Conservation (phyloP, 768 basidiomycete genomes). For the Trametes cingulata region DNA sequence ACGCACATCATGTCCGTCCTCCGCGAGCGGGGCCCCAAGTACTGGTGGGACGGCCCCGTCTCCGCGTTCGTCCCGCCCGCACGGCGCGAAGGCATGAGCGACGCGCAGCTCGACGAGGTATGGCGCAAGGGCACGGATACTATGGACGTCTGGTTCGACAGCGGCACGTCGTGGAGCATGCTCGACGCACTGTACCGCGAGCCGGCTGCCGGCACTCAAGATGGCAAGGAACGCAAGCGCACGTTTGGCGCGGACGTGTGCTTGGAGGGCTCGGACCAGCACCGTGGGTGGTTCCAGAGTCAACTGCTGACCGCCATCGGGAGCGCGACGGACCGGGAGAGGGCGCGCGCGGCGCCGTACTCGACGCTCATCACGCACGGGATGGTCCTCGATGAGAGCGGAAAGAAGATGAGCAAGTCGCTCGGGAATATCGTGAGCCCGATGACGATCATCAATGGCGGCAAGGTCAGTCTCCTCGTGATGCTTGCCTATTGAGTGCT, state of each 20-base stretch:
- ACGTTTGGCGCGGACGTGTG: conserved; percentile 76
- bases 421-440: conserved; percentile 91
- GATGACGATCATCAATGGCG: conserved; percentile 75
- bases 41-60: conserved; percentile 92
- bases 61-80: conserved; percentile 76
- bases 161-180: conserved; percentile 92
- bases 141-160: conserved; percentile 99
- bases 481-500: no score
- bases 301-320: conserved; percentile 83
- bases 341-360: conserved; percentile 55
- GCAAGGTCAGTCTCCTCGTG: conserved; percentile 54
- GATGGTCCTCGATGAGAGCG: conserved; percentile 89
- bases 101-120: conserved; percentile 39
- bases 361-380: conserved; percentile 89
- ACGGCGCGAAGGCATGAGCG: conserved; percentile 44
- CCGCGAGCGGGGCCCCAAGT: conserved; percentile 65
- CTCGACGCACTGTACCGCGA: conserved; percentile 46
- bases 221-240: conserved; percentile 26
- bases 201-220: conserved; percentile 8
- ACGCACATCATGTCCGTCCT: conserved; percentile 78
- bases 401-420: conserved; percentile 98
- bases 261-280: conserved; percentile 95
- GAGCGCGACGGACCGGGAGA: conserved; percentile 36
- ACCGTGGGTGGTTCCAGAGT: conserved; percentile 99
- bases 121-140: conserved; percentile 90